Conservation (phyloP, 345 rosid genomes). For the Toxicodendron radicans region DNA sequence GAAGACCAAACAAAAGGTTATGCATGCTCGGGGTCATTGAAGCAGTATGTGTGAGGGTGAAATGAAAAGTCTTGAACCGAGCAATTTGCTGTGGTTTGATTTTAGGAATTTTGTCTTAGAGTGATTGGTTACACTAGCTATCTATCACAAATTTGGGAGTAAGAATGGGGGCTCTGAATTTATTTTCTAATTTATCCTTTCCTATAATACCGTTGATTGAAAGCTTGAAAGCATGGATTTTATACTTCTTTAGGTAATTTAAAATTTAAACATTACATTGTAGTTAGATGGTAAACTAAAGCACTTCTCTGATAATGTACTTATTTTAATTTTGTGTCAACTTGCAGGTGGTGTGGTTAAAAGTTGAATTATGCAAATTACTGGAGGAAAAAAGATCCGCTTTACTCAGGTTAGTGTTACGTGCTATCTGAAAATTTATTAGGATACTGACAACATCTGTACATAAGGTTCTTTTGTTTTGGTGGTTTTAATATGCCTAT, state of each 20-base stretch:
- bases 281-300: conserved; percentile 3
- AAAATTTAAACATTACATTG: background rate
- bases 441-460: conserved; percentile 3
- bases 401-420: conserved; percentile 64
- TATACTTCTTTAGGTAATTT: background rate
- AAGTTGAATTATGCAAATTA: conserved; percentile 91
- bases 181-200: background rate
- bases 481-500: background rate
- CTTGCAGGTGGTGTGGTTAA: conserved; percentile 85
- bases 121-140: background rate
- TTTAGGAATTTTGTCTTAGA: background rate
- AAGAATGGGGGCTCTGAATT: background rate
- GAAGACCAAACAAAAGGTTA: background rate
- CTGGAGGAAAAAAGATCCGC: conserved; percentile 98
- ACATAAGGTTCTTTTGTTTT: background rate
- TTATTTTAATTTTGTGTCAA: background rate
- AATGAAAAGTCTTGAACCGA: background rate
- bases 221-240: background rate
- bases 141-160: background rate
- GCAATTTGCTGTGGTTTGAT: background rate
- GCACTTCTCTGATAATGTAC: background rate
- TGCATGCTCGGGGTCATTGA: background rate
- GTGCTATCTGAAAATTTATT: background rate
- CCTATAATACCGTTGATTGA: background rate
- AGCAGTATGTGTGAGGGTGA: background rate